Evolutionary conservation across 2,329 filamentous ascomycete species (phyloP), one percentile per base, ranked within the genome.

Genomic region (Botrytis elliptica): DNA sequence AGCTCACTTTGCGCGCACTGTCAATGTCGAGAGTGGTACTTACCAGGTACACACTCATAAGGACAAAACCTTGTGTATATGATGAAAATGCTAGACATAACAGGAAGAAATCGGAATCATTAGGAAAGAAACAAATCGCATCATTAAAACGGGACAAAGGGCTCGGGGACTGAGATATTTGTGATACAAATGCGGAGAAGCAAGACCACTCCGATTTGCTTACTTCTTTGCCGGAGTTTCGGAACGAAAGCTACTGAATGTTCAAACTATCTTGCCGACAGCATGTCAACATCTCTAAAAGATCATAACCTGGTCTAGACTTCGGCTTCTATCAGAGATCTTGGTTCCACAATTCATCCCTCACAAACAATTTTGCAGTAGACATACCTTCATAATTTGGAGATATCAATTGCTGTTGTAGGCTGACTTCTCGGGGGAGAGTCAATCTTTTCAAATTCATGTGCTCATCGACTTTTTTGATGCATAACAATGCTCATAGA

Each of bases 61-160:
- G 46, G 8, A 1, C 4, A 4, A 25, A 12, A 5, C 9, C 9
- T 4, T 20, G 2, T 25, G 9, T 12, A 2, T 12, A 12, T 12
- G 7, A 49, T 49, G 3, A 49, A 25, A 25, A 49, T 4, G 4
- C 0, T 25, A 52, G 46, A 12, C 0, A 25, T 22, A 52, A 52
- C 22, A 12, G 1, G 46, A 52, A 12, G 22, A 52, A 12, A 8
- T 52, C 9, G 12, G 22, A 52, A 25, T 4, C 20, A 25, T 25
- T 22, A 2, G 7, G 5, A 46, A 22, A 46, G 44, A 22, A 46
- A 46, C 20, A 46, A 46, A 7, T 33, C 20, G 7, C 44, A 46
- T 8, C 20, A 8, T 7, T 14, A 1, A 46, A 22, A 7, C 44
- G 1, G 44, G 20, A 10, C 0, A 22, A 49, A 49, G 44, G 3